Percentiles rank a stretch among this genome's conserved stretches.
phyloP scores from a whole-genome alignment of 257 asterid genomes.

The Scutellaria galericulata region DNA sequence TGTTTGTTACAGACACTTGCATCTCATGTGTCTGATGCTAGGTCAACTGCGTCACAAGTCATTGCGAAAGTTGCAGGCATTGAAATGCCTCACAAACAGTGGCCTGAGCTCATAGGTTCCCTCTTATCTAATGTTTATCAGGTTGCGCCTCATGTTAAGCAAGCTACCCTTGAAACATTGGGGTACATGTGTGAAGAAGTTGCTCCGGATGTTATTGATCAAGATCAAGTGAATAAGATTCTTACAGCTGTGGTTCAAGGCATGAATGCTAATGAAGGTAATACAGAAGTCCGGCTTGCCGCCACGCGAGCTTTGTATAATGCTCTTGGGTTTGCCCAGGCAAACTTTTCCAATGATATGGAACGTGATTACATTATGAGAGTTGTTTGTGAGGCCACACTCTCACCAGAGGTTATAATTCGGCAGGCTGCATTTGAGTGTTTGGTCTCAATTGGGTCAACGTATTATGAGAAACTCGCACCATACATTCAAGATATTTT shows the following conservation, averaged over 20 bases:
- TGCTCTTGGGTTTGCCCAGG: conserved; percentile 23
- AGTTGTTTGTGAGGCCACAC: conserved; percentile 15
- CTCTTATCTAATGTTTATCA: conserved; percentile 6
- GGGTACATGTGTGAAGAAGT: conserved; percentile 22
- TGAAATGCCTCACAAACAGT: conserved; percentile 20
- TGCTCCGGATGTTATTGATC: conserved; percentile 6
- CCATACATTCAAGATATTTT: conserved; percentile 20
- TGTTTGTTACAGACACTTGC: conserved; percentile 14
- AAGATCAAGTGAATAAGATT: conserved; percentile 19
- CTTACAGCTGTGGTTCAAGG: conserved; percentile 25
- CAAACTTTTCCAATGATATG: conserved; percentile 22
- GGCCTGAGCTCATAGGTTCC: conserved; percentile 12
- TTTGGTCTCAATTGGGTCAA: conserved; percentile 12
- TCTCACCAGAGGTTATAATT: conserved; percentile 6
- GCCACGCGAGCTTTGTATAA: conserved; percentile 20
- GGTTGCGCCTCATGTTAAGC: conserved; percentile 10
- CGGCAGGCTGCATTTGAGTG: conserved; percentile 28
- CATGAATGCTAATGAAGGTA: conserved; percentile 12
- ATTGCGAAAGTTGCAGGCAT: conserved; percentile 19
- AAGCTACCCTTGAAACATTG: conserved; percentile 21
- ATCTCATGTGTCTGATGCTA: conserved; percentile 10
- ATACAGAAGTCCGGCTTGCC: conserved; percentile 22
- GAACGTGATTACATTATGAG: conserved; percentile 16
- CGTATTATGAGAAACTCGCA: conserved; percentile 16
- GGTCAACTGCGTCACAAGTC: conserved; percentile 17